These are phyloP conservation scores for Malus orientalis DNA, from an alignment of 306 rosid species.

Conservation along the genomic window DNA sequence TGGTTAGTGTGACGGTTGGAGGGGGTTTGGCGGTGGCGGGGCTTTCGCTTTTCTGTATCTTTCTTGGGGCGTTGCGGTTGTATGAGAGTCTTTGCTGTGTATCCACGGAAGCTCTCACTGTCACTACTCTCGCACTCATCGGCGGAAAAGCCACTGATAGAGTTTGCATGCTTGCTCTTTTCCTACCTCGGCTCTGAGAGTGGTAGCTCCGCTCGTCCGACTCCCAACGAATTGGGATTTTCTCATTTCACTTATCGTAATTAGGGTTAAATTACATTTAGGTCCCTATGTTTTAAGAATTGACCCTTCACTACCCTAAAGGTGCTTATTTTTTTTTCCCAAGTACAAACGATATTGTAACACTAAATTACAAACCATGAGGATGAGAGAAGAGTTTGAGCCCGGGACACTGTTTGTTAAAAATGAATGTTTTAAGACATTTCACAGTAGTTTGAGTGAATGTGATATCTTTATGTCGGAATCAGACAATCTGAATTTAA, in stretches of 20 bases:
- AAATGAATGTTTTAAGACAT: too few species aligned
- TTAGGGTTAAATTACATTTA: background rate
- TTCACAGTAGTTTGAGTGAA: too few species aligned
- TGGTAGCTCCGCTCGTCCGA: background rate
- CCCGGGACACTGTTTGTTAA: too few species aligned
- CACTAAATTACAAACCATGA: too few species aligned
- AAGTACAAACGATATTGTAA: too few species aligned
- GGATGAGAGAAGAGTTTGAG: too few species aligned
- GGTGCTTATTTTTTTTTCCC: too few species aligned
- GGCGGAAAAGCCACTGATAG: conserved; percentile 17
- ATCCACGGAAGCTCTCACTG: conserved; percentile 63
- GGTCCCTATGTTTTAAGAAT: background rate
- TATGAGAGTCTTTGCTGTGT: conserved; percentile 57
- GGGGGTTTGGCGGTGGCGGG: conserved; percentile 17
- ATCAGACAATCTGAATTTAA: accelerated
- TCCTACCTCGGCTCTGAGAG: background rate
- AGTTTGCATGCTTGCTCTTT: conserved; percentile 22
- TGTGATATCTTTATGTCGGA: too few species aligned
- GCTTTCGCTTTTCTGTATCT: conserved; percentile 29
- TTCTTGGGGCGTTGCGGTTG: conserved; percentile 83
- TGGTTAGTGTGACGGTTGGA: conserved; percentile 19
- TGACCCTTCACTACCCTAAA: too few species aligned
- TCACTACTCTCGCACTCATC: conserved; percentile 6
- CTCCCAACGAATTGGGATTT: background rate
- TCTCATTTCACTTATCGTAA: background rate